Base-by-base conservation (phyloP, 1,139 yeast species). In the Suhomyces yuchorum region DNA sequence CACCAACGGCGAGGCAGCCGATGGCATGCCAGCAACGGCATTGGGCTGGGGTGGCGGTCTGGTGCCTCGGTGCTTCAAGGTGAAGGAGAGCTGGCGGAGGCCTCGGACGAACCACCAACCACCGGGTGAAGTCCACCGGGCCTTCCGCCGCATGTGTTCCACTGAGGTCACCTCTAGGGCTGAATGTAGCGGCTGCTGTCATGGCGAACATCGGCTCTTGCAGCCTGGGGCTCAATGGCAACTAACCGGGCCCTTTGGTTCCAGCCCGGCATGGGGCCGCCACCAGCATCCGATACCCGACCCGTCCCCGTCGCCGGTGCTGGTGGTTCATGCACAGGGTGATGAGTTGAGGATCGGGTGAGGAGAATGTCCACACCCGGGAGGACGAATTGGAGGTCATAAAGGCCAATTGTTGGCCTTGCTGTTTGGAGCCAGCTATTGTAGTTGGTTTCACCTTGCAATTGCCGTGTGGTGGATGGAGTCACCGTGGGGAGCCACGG, bases 1-100 rank as follows among this genome's bases (percentile, higher is more conserved):
- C 37, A 34, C 37, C 24, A 38, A 38, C 41, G 41, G 41, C 41
- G 41, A 28, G 41, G 41, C 41, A 38, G 41, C 41, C 34, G 41
- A 24, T 38, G 41, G 23, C 41, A 38, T 28, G 8, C 20, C 15
- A 28, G 41, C 41, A 38, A 38, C 41, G 41, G 41, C 41, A 38
- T 30, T 38, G 33, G 33, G 28, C 24, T 23, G 30, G 12, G 30
- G 18, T 9, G 33, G 41, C 41, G 12, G 41, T 12, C n/a, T 24
- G 23, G 22, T 28, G 41, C 41, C 34, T 38, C 34, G 23, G 33
- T 20, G 17, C 11, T 5, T 24, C 23, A 6, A 28, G 9, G n/a
- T 4, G 14, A 9, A 11, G 14, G 14, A 26, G 14, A 26, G 14
- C 30, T 26, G 30, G 14, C 30, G 30, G 30, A 26, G 14, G 30